Evolutionary conservation across 2,329 filamentous ascomycete genomes (phyloP), one percentile per base, ranked within the genome.

Genomic region (Fusarium agapanthi): DNA sequence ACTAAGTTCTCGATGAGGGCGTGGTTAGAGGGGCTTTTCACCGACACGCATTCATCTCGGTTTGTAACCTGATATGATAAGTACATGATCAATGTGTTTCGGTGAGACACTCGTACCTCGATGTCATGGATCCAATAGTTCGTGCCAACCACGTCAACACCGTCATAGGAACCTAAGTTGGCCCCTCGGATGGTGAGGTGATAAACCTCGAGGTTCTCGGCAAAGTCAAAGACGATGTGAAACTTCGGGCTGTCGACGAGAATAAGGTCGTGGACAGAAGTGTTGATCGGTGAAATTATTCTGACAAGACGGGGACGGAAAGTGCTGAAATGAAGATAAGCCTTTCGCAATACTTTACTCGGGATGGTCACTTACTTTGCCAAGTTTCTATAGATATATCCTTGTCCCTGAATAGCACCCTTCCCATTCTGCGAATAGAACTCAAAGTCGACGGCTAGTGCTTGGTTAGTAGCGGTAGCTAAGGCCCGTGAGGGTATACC

Each of bases 121-220:
- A 57, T 57, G 22, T 57, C 54, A 10, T 57, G 54, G 8, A 57
- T 26, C 54, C 54, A 45, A 26, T 57, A 57, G 9, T 57, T 57
- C 3, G 54, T 57, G n/a, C 54, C 54, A 18, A 57, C 54, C n/a
- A 57, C 40, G 14, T 57, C 54, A 28, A 57, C 54, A 1, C 54
- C 54, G 18, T 57, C 54, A 22, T 57, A 57, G 2, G 54, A 56
- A 3, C 54, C 54, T 9, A 57, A 5, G 30, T 57, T 57, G 13
- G 54, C 54, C 0, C 40, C 54, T 20, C 54, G 18, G 0, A 57
- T 35, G 5, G 40, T 57, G 5, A 57, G 54, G 3, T 57, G 54
- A 35, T 57, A 57, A 6, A 35, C 54, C 54, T 57, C 54, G 7
- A 57, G 54, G 14, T 57, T 57, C 10, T 57, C 38, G 16, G 54